These are phyloP conservation scores for Zymoseptoria pseudotritici DNA, from an alignment of 2,329 filamentous ascomycete genomes.

Conservation along the genomic window DNA sequence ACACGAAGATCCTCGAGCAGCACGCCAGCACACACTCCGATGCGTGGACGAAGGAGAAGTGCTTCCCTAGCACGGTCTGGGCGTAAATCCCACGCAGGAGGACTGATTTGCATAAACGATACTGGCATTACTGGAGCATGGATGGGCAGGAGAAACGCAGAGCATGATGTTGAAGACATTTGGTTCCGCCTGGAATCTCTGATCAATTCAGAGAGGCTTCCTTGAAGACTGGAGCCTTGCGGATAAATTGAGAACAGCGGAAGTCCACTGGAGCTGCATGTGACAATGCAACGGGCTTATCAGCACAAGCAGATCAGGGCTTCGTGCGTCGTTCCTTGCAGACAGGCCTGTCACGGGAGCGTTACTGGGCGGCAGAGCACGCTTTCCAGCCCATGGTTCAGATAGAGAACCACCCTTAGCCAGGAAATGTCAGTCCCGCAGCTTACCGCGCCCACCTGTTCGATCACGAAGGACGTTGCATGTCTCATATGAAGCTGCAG, in stretches of 20 bases:
- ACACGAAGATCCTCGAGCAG: constrained; percentile 45
- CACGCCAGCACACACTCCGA: constrained; percentile 47
- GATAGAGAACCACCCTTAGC: too few species aligned
- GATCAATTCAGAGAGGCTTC: neutral
- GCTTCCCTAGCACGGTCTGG: constrained; percentile 42
- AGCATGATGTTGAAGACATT: neutral
- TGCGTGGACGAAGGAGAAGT: constrained; percentile 53
- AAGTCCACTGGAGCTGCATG: neutral
- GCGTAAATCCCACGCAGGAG: neutral
- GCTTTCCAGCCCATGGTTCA: too few species aligned
- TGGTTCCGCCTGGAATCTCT: neutral
- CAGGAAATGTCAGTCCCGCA: too few species aligned
- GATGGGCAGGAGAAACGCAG: neutral
- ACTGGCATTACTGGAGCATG: neutral
- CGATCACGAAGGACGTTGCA: too few species aligned
- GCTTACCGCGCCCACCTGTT: too few species aligned
- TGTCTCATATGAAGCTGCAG: too few species aligned
- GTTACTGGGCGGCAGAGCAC: too few species aligned
- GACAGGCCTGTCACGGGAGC: neutral
- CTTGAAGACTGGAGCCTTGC: neutral
- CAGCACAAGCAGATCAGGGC: neutral
- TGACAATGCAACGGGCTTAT: neutral
- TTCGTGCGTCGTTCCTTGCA: neutral
- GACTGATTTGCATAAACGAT: neutral
- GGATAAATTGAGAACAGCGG: neutral